Evolutionary conservation across 345 rosid species (phyloP).

Genomic region (Psidium friedrichsthalianum): DNA sequence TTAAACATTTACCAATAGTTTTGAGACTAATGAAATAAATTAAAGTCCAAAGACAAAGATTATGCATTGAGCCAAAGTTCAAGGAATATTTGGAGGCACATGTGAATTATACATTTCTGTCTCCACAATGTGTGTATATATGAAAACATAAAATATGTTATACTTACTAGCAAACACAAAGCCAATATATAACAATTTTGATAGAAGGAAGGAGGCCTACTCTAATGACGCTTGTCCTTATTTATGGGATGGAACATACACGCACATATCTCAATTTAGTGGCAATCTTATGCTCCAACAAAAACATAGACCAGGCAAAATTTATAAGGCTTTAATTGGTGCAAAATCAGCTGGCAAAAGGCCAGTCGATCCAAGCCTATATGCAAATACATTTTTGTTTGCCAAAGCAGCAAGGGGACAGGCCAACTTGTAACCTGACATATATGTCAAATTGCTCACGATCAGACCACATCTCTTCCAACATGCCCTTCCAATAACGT

Average conservation of each 20-base stretch:
- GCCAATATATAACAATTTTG: background rate
- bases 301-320: background rate
- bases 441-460: background rate
- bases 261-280: background rate
- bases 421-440: background rate
- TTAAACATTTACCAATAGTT: background rate
- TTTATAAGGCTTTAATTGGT: background rate
- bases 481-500: background rate
- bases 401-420: background rate
- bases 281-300: background rate
- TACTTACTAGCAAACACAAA: background rate
- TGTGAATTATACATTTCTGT: background rate
- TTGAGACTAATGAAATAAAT: background rate
- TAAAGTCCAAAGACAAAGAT: rapidly evolving
- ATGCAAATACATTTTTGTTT: background rate
- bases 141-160: too few relatives aligned
- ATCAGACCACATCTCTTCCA: background rate
- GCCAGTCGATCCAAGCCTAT: background rate
- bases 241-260: background rate
- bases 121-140: too few relatives aligned
- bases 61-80: background rate
- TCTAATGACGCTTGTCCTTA: background rate
- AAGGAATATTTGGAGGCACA: background rate
- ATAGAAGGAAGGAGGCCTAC: background rate
- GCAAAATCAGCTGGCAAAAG: background rate